Evolutionary conservation across 2,329 filamentous ascomycete genomes (phyloP).

Genomic region (Cordyceps fumosorosea): DNA sequence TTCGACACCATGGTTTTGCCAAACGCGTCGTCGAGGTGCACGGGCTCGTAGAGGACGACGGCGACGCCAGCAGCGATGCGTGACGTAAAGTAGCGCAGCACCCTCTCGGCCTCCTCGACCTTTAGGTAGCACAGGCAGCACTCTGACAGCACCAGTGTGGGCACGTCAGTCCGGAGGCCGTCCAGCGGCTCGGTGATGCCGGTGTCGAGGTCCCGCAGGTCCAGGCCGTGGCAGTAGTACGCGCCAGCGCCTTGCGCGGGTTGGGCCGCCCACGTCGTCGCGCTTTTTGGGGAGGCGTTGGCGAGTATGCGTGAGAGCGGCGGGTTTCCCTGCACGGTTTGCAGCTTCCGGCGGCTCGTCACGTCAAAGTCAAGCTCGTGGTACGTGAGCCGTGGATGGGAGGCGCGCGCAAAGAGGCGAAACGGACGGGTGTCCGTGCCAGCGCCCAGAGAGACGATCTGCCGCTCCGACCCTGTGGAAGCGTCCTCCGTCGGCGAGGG

Average conservation of each 20-base stretch:
- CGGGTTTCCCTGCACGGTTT: constrained; percentile 41
- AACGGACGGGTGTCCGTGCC: constrained; percentile 90
- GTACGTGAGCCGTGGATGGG: constrained; percentile 52
- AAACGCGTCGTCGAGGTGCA: constrained; percentile 77
- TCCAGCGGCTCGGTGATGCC: constrained; percentile 18
- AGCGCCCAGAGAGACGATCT: constrained; percentile 88
- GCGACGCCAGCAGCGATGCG: constrained; percentile 39
- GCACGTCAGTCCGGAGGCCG: constrained; percentile 50
- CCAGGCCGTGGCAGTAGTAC: constrained; percentile 57
- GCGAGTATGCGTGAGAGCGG: constrained; percentile 33
- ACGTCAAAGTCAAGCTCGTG: constrained; percentile 87
- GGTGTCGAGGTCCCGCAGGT: constrained; percentile 55
- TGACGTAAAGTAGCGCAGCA: constrained; percentile 59
- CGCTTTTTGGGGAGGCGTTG: constrained; percentile 23
- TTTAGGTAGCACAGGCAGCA: constrained; percentile 91
- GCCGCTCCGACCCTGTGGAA: constrained; percentile 38
- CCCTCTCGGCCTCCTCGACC: constrained; percentile 52
- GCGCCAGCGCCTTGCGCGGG: constrained; percentile 34
- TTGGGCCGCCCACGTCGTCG: constrained; percentile 36
- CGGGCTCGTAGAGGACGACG: constrained; percentile 82
- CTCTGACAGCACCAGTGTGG: constrained; percentile 85
- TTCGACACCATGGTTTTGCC: constrained; percentile 90
- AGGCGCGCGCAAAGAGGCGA: constrained; percentile 53
- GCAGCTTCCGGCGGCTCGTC: constrained; percentile 63
- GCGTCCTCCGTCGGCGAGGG: constrained; percentile 22